A percentile compares a stretch with the other conserved stretches of the same genome.
These are phyloP conservation scores for Tetrahymena thermophila DNA, from an alignment of 73 alveolate species.

Conservation along the genomic window DNA sequence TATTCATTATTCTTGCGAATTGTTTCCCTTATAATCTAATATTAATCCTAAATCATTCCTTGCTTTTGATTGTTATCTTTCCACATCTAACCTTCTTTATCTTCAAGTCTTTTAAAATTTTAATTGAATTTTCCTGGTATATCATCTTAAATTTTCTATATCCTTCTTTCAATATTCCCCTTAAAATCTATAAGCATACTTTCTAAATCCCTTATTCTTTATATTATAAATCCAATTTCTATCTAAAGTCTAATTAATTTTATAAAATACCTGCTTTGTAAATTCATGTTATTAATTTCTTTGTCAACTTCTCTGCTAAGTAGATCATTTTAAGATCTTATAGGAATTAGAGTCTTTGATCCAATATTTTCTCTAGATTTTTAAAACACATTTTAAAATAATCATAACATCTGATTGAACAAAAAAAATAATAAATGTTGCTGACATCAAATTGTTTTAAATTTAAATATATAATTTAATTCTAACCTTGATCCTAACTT, in stretches of 20 bases:
- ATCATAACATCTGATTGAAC: too few relatives aligned
- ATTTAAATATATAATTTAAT: too few relatives aligned
- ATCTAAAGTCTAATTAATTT: too few relatives aligned
- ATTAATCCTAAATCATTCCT: neutral
- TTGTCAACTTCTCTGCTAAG: neutral
- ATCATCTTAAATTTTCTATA: neutral
- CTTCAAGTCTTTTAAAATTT: neutral
- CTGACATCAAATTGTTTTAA: too few relatives aligned
- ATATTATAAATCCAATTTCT: neutral
- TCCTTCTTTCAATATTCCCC: neutral
- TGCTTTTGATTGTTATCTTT: neutral
- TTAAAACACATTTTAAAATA: neutral
- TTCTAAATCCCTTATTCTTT: neutral
- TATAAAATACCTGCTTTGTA: neutral
- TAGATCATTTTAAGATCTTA: neutral
- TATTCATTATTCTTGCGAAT: neutral
- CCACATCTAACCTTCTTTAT: neutral
- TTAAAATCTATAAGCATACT: neutral
- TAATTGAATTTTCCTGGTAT: neutral
- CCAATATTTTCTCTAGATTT: neutral
- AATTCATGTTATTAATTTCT: neutral
- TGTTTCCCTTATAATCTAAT: neutral
- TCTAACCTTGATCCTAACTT: neutral
- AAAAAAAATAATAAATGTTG: too few relatives aligned
- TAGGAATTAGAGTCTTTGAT: neutral